These are phyloP conservation scores for Petasospora rhodanensis DNA, from an alignment of 1,139 yeast species.

Conservation along the genomic window DNA sequence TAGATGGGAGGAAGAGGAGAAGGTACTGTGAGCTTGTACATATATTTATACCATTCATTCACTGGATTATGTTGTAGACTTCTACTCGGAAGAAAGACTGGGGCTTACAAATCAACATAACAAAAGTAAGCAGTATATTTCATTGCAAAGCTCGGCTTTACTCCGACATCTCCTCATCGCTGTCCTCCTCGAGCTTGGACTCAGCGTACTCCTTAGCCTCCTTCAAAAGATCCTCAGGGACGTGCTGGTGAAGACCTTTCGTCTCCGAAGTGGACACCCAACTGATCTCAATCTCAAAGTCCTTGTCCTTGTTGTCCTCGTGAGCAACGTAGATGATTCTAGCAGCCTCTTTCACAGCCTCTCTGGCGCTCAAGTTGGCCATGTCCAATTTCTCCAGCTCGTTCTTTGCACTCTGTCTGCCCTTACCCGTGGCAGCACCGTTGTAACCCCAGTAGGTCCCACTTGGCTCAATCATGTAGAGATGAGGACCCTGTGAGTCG, in stretches of 20 bases:
- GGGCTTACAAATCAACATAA: too few relatives aligned
- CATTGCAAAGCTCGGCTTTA: too few relatives aligned
- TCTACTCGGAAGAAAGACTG: too few relatives aligned
- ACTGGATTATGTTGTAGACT: too few relatives aligned
- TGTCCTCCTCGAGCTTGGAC: constrained; percentile 75
- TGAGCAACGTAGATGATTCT: constrained; percentile 90
- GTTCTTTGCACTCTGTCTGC: constrained; percentile 93
- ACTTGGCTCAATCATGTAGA: constrained; percentile 96
- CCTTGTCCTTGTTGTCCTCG: constrained; percentile 96
- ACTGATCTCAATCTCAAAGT: constrained; percentile 88
- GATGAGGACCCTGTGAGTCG: constrained; percentile 82
- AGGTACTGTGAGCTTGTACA: too few relatives aligned
- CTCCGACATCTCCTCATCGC: constrained; percentile 38
- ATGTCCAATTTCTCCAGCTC: constrained; percentile 89
- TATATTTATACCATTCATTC: too few relatives aligned
- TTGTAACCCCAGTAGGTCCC: constrained; percentile 96
- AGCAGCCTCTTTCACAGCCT: constrained; percentile 92
- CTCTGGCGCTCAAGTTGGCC: constrained; percentile 62
- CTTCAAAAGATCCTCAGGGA: constrained; percentile 70
- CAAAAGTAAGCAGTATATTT: too few relatives aligned
- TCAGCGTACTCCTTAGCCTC: constrained; percentile 84
- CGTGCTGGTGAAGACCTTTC: constrained; percentile 71
- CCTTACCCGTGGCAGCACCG: constrained; percentile 98
- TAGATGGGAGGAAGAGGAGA: too few relatives aligned
- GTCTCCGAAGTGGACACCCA: constrained; percentile 82